Percentiles rank a stretch among this genome's conserved stretches.
These are phyloP conservation scores for Russula sp. DNA, from an alignment of 768 basidiomycete species.

Conservation along the genomic window DNA sequence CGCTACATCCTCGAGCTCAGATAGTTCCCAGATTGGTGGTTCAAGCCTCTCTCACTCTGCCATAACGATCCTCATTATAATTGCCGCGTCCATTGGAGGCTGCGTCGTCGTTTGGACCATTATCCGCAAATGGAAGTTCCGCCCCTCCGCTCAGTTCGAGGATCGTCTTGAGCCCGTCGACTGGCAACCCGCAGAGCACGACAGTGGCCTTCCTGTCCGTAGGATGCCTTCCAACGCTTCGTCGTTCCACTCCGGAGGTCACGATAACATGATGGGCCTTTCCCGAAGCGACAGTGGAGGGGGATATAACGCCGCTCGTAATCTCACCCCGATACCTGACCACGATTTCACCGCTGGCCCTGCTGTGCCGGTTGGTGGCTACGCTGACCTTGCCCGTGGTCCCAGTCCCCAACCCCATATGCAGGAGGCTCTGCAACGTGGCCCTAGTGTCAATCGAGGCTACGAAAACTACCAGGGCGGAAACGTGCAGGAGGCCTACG, in stretches of 20 bases:
- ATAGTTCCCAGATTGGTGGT: constrained; percentile 39
- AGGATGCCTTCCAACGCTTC: constrained; percentile 61
- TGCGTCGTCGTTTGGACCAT: constrained; percentile 79
- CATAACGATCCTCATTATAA: constrained; percentile 62
- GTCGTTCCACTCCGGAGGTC: constrained; percentile 60
- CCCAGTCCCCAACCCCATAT: constrained; percentile 66
- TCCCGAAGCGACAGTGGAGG: constrained; percentile 28
- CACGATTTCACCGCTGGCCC: constrained; percentile 76
- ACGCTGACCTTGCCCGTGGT: constrained; percentile 78
- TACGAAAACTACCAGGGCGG: constrained; percentile 54
- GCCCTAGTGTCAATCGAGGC: constrained; percentile 48
- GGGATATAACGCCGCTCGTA: constrained; percentile 36
- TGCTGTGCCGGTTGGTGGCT: constrained; percentile 67
- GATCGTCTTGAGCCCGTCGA: constrained; percentile 84
- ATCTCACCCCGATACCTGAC: constrained; percentile 53
- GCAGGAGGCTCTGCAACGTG: constrained; percentile 48
- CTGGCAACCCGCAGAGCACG: constrained; percentile 68
- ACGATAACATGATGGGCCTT: constrained; percentile 30
- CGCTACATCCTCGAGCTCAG: constrained; percentile 32
- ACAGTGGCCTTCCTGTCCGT: constrained; percentile 47
- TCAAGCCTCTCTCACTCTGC: constrained; percentile 46
- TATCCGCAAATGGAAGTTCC: constrained; percentile 91
- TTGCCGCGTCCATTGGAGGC: constrained; percentile 66
- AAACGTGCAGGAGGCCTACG: constrained; percentile 36
- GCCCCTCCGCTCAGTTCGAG: constrained; percentile 75